Evolutionary conservation across 345 rosid species (phyloP), one percentile per base, ranked within the genome.

Genomic region (Conringia planisiliqua): DNA sequence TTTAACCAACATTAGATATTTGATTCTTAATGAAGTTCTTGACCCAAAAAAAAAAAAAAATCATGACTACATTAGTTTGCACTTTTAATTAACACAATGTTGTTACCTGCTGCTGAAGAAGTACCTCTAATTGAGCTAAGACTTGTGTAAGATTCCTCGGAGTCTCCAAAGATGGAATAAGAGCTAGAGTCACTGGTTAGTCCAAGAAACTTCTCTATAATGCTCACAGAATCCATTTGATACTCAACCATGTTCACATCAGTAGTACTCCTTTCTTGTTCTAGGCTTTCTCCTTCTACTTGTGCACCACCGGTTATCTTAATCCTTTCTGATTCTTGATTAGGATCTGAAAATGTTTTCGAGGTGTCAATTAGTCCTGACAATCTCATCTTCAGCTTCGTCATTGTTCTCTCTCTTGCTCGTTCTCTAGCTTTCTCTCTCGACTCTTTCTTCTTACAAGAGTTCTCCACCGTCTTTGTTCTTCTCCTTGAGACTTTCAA

Each of bases 371-470:
- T 27, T 58, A 38, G 73, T 46, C 43, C 73, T 36, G 79, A 35
- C 44, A 61, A 77, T 66, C 65, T 74, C 73, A 64, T 81, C 80
- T 82, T 87, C 82, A 81, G 68, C 73, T 85, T 88, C 81, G 75
- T 77, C 65, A 69, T 72, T 22, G 92, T 86, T 76, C 93, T 87
- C 82, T 85, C 89, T 78, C 95, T 84, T 50, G 90, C 91, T 69
- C 91, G 85, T 73, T 81, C 85, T 78, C 93, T 82, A 52, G 88
- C 90, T 73, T 82, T 88, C 67, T 86, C 85, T 56, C 90, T 83
- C 10, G 81, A 80, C 66, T 80, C 88, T 78, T 71, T 77, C 16
- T 8, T 64, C 68, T 20, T 71, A 66, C 47, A 56, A 40, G 72
- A 71, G 63, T 56, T 60, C 26, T 66, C 72, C 13, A 47, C 35